Conservation (phyloP, 202 grass and related monocot species). For the Zoysia matrella region DNA sequence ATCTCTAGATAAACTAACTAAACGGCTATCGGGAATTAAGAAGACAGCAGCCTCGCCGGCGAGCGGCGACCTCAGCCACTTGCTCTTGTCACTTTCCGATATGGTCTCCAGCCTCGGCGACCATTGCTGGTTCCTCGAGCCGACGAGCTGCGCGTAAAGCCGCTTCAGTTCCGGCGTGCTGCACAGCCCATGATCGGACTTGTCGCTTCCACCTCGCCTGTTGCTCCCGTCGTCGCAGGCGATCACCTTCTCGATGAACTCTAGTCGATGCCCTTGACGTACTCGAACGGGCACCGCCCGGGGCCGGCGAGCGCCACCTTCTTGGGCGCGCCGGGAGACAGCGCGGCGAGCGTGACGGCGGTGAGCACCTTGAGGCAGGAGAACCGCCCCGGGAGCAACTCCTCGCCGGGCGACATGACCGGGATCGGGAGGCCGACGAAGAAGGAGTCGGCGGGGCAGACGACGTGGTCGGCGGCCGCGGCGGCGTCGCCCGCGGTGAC, state of each 20-base stretch:
- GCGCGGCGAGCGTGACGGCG: constrained; percentile 65
- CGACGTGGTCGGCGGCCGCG: constrained; percentile 40
- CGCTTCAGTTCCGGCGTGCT: constrained; percentile 88
- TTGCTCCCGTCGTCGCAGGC: not conserved
- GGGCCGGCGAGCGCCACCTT: constrained; percentile 33
- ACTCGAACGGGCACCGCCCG: constrained; percentile 48
- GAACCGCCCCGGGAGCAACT: constrained; percentile 62
- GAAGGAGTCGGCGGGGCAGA: constrained; percentile 83
- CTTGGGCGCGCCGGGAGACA: constrained; percentile 40
- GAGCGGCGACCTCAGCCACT: not conserved
- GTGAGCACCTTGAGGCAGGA: constrained; percentile 61
- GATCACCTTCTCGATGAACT: constrained; percentile 83
- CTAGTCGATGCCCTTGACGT: constrained; percentile 54
- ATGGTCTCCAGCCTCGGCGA: constrained; percentile 84
- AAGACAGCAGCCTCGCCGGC: constrained; percentile 40
- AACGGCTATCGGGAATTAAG: not conserved
- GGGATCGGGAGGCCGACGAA: constrained; percentile 83
- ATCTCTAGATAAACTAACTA: no score
- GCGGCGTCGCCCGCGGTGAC: constrained; percentile 57
- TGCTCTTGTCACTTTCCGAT: constrained; percentile 50
- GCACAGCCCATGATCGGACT: constrained; percentile 46
- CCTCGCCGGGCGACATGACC: constrained; percentile 48
- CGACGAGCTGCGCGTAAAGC: constrained; percentile 80
- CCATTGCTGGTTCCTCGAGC: constrained; percentile 51
- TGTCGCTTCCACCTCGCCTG: not conserved